Conservation (phyloP, 805 yeast genomes). For the Candida nemodendra region DNA sequence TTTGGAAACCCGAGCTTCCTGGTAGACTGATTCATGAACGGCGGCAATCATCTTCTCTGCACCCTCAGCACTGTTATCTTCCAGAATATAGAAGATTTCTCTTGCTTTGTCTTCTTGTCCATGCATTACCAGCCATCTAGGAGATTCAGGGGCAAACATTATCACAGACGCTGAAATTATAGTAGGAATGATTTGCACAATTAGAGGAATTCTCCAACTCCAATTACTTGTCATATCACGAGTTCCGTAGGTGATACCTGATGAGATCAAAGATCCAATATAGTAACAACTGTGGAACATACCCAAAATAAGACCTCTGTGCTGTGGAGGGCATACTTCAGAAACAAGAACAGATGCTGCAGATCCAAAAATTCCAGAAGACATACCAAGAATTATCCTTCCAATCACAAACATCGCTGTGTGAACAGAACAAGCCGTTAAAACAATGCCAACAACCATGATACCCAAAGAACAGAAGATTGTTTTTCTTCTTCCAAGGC, state of each 20-base stretch:
- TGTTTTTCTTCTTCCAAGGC: constrained; percentile 56
- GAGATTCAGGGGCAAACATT: constrained; percentile 41
- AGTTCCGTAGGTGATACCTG: constrained; percentile 38
- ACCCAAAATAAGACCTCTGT: constrained; percentile 34
- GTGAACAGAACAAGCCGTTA: constrained; percentile 34
- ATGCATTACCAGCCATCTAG: constrained; percentile 36
- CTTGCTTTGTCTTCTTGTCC: constrained; percentile 38
- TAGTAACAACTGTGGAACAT: constrained; percentile 43
- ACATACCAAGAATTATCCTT: constrained; percentile 31
- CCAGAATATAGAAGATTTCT: constrained; percentile 36
- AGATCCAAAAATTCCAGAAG: constrained; percentile 20
- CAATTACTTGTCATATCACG: constrained; percentile 37
- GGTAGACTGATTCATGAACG: constrained; percentile 23
- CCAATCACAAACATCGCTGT: constrained; percentile 33
- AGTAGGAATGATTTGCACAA: constrained; percentile 48
- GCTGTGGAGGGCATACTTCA: constrained; percentile 27
- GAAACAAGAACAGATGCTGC: constrained; percentile 28
- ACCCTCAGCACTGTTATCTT: constrained; percentile 25
- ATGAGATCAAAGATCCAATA: constrained; percentile 44
- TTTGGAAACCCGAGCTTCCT: constrained; percentile 31
- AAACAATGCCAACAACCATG: constrained; percentile 27
- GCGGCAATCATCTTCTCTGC: constrained; percentile 24
- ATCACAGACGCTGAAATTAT: constrained; percentile 35
- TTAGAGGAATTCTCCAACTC: constrained; percentile 55
- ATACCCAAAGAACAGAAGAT: constrained; percentile 41